Evolutionary conservation across 768 basidiomycete species (phyloP), one percentile per base, ranked within the genome.

Genomic region (Lactifluus hygrophoroides): DNA sequence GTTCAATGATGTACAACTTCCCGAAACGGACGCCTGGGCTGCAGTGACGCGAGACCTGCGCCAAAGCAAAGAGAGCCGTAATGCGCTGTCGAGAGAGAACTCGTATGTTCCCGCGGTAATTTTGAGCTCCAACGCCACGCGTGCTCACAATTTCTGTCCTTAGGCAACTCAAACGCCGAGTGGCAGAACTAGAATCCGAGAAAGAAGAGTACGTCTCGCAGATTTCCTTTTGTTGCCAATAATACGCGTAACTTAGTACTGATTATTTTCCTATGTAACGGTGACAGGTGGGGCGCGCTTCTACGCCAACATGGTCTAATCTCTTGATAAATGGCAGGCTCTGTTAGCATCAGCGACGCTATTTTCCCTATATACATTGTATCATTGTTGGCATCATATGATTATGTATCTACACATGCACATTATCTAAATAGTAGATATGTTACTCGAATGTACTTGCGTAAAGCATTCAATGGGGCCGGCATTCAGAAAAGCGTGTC

Each of bases 1-100:
- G 89, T 95, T 85, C 71, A 86, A 87, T 51, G 90, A 94, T 58
- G 82, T 81, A 27, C 81, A 86, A 59, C 80, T 94, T 49, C 90
- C 93, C 11, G 83, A 84, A 21, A 82, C 85, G 48, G 89, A 93
- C 65, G 90, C 91, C 2, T 94, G 88, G 83, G 69, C 73, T n/a
- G 85, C 86, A 1, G 78, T 95, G 77, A 79, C 82, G 27, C 73
- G 74, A 43, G 90, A 94, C 68, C 74, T 94, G 51, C 77, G 81
- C 62, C 69, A 78, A 60, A 84, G 90, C 16, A 95, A 93, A 71
- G 84, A 88, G 66, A 71, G 78, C 16, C 78, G 88, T 58, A 94
- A 94, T 66, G 72, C 74, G n/a, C 70, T 90, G 34, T 75, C 80
- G 45, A 80, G 82, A 66, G 90, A 94, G 73, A 95, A 94, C 66